Evolutionary conservation across 208 protist species (phyloP), one percentile per base, ranked within the genome.

Genomic region (Leishmania lainsoni): DNA sequence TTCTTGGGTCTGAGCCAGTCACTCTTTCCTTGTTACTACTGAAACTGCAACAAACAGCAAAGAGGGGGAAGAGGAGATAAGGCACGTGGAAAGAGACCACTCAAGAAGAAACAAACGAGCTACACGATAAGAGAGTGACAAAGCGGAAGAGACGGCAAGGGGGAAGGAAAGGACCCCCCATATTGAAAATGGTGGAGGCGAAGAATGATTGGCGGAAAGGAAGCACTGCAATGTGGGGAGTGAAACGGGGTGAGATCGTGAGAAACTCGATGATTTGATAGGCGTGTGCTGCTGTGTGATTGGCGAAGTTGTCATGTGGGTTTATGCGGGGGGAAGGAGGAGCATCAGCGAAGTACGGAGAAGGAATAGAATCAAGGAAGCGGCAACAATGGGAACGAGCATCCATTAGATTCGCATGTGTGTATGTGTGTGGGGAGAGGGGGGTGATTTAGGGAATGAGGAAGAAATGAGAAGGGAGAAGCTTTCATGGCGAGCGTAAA

Each of bases 381-480:
- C n/a, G 26, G 70, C 32, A 61, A 73, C 52, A 77, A 26, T 42
- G 12, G 29, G 70, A 65, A 48, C 56, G 75, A 48, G 22, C 56
- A 85, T 70, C 48, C 70, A 71, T 75, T 49, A 61, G 42, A 81
- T 32, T 49, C 51, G 52, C 49, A 52, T 58, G 42, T 29, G 35
- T 5, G 58, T 63, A 26, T 77, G 74, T 17, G 66, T 22, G 75
- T 45, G 22, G 66, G 76, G 39, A 9, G 14, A 10, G 29, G 61
- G 29, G 39, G 5, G 65, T 42, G 32, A n/a, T n/a, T 65, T 69
- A 48, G 66, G 39, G 66, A 49, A 26, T 5, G 8, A 8, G 39
- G 29, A 49, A 1, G 14, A 5, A 26, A 22, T 16, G 20, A 14
- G 39, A 49, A 3, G 12, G 49, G 5, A 22, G 32, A 49, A 49